A percentile compares a stretch with the other conserved stretches of the same genome.
Evolutionary conservation across 805 yeast genomes (phyloP).

Genomic region (Sugiyamaella smithiae): DNA sequence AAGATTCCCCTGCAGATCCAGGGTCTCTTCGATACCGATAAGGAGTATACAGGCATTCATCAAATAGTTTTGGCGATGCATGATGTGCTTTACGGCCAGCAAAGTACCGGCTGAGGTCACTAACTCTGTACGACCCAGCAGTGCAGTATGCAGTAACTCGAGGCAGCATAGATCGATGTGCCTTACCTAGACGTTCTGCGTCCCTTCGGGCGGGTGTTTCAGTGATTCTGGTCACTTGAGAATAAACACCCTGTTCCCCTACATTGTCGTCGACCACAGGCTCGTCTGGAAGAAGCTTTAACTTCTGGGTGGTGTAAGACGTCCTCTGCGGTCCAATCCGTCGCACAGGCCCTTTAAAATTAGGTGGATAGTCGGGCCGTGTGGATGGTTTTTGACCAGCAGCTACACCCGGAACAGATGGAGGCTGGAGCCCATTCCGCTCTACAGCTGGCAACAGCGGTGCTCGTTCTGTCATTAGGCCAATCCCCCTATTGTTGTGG

Average conservation of each 20-base stretch:
- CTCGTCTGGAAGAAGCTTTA: slow-evolving; percentile 77
- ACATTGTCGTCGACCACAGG: slow-evolving; percentile 27
- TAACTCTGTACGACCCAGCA: slow-evolving; percentile 87
- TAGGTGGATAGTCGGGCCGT: slow-evolving; percentile 1
- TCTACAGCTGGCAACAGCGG: not conserved
- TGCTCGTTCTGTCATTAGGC: not conserved
- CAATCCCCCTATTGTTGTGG: no score
- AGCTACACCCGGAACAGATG: not conserved
- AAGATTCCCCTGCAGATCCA: slow-evolving; percentile 37
- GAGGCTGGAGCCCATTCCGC: not conserved
- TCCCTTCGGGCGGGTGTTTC: slow-evolving; percentile 89
- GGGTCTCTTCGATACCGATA: slow-evolving; percentile 47
- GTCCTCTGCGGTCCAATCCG: slow-evolving; percentile 56
- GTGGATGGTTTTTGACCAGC: not conserved
- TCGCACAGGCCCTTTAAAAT: slow-evolving; percentile 3
- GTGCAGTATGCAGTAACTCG: slow-evolving; percentile 96
- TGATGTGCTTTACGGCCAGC: slow-evolving; percentile 58
- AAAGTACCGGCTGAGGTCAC: slow-evolving; percentile 80
- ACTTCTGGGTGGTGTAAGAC: slow-evolving; percentile 82
- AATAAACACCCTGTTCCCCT: slow-evolving; percentile 58
- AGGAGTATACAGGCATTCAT: slow-evolving; percentile 93
- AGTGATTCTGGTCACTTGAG: slow-evolving; percentile 78
- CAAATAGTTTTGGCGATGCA: slow-evolving; percentile 84
- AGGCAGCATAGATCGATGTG: slow-evolving; percentile 78
- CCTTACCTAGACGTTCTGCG: slow-evolving; percentile 89